Percentiles rank a stretch among this genome's conserved stretches.
Conservation (phyloP, 2,329 filamentous ascomycete species). For the Penicillium griseofulvum region DNA sequence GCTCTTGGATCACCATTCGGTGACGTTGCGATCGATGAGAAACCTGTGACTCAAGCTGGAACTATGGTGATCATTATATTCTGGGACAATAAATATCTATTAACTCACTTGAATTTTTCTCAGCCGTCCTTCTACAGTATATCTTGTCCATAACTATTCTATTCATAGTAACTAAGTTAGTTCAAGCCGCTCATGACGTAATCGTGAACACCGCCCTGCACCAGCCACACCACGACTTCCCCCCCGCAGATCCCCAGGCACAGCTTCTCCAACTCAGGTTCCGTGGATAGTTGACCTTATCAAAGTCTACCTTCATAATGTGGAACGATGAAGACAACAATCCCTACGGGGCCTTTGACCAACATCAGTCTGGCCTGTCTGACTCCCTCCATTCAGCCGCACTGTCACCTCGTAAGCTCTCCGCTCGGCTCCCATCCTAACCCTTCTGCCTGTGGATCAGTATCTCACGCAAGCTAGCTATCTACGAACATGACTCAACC, state of each 20-base stretch:
- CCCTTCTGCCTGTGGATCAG: conserved; percentile 10
- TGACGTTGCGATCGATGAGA: not conserved
- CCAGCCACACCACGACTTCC: conserved; percentile 11
- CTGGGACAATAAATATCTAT: not conserved
- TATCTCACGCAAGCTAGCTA: conserved; percentile 33
- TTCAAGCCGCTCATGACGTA: conserved; percentile 10
- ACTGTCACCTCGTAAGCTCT: conserved; percentile 52
- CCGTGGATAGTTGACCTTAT: not conserved
- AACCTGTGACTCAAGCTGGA: not conserved
- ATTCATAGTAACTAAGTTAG: too few relatives aligned
- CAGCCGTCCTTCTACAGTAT: too few relatives aligned
- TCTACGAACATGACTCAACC: conserved; percentile 60
- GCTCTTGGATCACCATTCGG: not conserved
- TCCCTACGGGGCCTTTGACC: conserved; percentile 91
- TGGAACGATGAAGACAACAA: conserved; percentile 99
- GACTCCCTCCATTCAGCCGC: conserved; percentile 62
- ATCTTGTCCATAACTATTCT: not conserved
- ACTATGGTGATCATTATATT: not conserved
- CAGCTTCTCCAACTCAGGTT: conserved; percentile 18
- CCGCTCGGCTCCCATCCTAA: not conserved
- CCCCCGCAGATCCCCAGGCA: conserved; percentile 26
- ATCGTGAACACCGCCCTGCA: conserved; percentile 10
- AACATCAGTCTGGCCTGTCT: conserved; percentile 73
- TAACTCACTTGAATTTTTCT: not conserved
- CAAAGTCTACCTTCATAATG: conserved; percentile 57